phyloP scores from a whole-genome alignment of 306 rosid genomes.

The Rubus idaeus region DNA sequence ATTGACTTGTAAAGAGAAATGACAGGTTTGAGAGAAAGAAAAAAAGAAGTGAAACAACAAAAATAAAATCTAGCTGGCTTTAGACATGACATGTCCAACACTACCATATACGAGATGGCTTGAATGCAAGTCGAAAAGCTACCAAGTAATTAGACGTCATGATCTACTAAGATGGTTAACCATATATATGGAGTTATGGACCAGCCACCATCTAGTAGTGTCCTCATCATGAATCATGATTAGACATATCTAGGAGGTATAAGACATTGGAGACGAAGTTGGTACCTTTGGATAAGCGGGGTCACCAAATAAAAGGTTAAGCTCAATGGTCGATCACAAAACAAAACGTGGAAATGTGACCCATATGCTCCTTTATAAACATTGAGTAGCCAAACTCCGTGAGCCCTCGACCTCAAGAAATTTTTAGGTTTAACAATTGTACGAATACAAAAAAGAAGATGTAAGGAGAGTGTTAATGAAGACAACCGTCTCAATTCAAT shows the following conservation, averaged over 20 bases:
- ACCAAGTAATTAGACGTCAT: not conserved
- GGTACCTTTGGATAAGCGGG: slow-evolving; percentile 18
- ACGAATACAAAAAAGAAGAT: not conserved
- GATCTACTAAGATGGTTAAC: not conserved
- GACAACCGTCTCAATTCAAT: not conserved
- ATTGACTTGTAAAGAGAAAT: too few relatives aligned
- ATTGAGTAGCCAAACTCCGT: not conserved
- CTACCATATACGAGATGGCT: not conserved
- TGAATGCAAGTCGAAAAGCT: not conserved
- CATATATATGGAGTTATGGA: not conserved
- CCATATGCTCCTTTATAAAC: not conserved
- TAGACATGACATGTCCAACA: not conserved
- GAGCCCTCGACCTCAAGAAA: not conserved
- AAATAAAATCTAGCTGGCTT: not conserved
- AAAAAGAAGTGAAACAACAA: not conserved
- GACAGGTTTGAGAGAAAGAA: not conserved
- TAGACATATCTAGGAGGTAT: not conserved
- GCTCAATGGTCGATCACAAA: not conserved
- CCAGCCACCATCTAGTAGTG: not conserved
- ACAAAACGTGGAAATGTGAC: not conserved
- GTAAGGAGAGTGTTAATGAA: not conserved
- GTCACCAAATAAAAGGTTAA: not conserved
- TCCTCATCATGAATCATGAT: slow-evolving; percentile 7
- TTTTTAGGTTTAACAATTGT: not conserved
- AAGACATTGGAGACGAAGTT: slow-evolving; percentile 11